A percentile compares a stretch with the other conserved stretches of the same genome.
Evolutionary conservation across 2,329 filamentous ascomycete species (phyloP).

Genomic region (Cercospora sp.): DNA sequence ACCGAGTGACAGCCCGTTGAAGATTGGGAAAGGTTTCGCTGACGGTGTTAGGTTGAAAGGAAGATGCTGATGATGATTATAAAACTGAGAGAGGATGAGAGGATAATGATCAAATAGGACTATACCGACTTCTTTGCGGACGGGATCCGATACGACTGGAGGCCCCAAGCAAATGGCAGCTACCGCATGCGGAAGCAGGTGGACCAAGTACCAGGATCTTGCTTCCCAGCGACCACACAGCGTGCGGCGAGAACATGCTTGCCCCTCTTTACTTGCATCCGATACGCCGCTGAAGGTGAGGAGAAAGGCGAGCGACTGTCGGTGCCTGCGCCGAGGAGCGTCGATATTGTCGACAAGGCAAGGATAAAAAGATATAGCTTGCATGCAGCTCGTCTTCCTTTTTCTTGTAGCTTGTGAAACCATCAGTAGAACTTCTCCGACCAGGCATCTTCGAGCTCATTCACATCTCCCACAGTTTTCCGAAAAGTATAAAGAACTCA

Average conservation of each 20-base stretch:
- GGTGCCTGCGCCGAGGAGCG: neutral
- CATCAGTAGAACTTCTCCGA: neutral
- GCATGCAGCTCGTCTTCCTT: neutral
- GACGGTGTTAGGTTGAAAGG: neutral
- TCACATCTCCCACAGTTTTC: neutral
- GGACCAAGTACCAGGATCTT: conserved; percentile 6
- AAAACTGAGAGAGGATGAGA: neutral
- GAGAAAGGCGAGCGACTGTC: neutral
- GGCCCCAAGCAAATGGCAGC: neutral
- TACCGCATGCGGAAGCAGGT: conserved; percentile 1
- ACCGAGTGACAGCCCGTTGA: neutral
- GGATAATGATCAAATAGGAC: neutral
- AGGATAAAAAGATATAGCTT: neutral
- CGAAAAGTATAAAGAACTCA: neutral
- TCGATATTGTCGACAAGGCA: neutral
- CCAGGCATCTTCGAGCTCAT: neutral
- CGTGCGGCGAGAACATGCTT: neutral
- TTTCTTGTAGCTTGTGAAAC: neutral
- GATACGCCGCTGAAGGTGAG: neutral
- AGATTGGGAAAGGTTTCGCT: neutral
- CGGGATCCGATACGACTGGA: neutral
- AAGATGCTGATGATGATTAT: neutral
- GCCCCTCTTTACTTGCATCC: conserved; percentile 1
- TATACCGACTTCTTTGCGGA: neutral
- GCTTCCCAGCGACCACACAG: neutral